Evolutionary conservation across 1,284 basidiomycete species (phyloP), one percentile per base, ranked within the genome.

Genomic region (Trichosporon coremiiforme): DNA sequence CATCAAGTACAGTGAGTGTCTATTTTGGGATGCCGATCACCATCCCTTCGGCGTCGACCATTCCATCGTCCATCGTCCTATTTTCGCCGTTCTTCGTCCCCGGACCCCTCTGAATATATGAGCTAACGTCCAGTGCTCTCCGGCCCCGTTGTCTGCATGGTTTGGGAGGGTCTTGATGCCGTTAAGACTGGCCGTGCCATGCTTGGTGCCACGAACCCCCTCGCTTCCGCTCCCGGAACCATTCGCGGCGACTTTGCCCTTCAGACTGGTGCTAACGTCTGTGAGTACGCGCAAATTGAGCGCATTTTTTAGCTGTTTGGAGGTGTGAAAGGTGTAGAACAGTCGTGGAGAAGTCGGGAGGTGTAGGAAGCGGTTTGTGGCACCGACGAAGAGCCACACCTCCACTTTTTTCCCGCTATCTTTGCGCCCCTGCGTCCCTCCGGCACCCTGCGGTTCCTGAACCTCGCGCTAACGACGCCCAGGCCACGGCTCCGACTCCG

Each of bases 191-290:
- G 95, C 78, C 94, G 95, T 85, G 88, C 85, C 83, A 94, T 98
- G 90, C 92, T 99, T 78, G 95, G 96, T 82, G 90, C 94, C 65
- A 98, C 97, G 83, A 98, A 99, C 90, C 97, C 96, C 71, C 89
- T 98, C 73, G 88, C 88, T 66, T 98, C 95, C 74, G 86, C 89
- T 74, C 89, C 93, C 76, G 94, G 94, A 91, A 72, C 70, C 73
- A 70, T 68, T 64, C 57, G 66, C 69, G 69, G 72, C 38, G 94
- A 96, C 86, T 96, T 88, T 85, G 91, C 91, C 78, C 90, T 98
- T 79, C 62, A 64, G 57, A 66, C 66, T 50, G 69, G 69, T 66
- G 66, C 70, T 63, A 69, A 68, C 57, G 57, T 72, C 64, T 69
- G 66, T 62, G 57, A 33, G 57, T 62, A 62, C 55, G 55, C 55